Evolutionary conservation across 148 eudicot genomes (phyloP), one percentile per base, ranked within the genome.

Genomic region (Fagopyrum esculentum): DNA sequence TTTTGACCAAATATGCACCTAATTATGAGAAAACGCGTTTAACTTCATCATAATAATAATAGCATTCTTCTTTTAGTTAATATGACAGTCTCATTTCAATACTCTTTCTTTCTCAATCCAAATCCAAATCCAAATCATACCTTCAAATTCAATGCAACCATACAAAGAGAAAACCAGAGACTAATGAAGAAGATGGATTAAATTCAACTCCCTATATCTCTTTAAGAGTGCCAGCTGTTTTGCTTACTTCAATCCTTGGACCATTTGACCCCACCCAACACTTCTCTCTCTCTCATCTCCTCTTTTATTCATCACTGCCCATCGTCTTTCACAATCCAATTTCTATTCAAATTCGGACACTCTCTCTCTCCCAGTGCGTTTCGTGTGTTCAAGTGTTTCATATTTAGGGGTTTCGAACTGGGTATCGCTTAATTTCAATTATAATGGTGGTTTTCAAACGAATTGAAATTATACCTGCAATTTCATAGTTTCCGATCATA

Each of bases 331-430:
- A 60, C 9, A 19, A 2, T 9, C 66, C 66, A 35, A 60, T 60
- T 26, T 22, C 26, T 9, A 22, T 60, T 60, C 40, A 60, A 60
- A 35, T 35, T 35, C 40, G 8, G 66, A 8, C 1, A 17, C 12
- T 63, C 6, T 66, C 19, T 66, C 71, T 66, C 71, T 66, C 71
- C 12, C 71, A 45, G 71, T 35, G 71, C 43, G 47, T 66, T 66
- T 40, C 15, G 43, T 61, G 71, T 66, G 46, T 66, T 43, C 2
- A 45, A 45, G 6, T 12, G 15, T 35, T 66, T 66, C 45, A 2
- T 15, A 1, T 35, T 35, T 35, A 35, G 9, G 7, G 45, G 12
- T 66, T 66, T 17, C 45, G 8, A 5, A 66, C 71, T 5, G 9
- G 52, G 52, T 10, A 49, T 49, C 71, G 11, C 2, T 49, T 49